These are phyloP conservation scores for Podochytrium sp. DNA, from an alignment of 192 early-diverging fungal genomes.

Conservation along the genomic window DNA sequence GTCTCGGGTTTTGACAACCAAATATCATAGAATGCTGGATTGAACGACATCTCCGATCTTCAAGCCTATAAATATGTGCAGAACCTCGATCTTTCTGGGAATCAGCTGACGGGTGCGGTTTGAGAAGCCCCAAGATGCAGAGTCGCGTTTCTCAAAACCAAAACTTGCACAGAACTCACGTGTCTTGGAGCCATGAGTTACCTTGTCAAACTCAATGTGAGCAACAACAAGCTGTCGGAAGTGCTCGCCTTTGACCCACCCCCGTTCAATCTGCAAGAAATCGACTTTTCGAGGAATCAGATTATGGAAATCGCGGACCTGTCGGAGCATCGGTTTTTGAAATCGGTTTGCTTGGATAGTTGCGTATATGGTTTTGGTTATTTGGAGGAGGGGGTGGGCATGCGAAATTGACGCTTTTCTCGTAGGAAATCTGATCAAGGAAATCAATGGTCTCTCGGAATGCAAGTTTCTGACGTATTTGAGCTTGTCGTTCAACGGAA, in stretches of 20 bases:
- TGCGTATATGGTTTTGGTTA: slow-evolving; percentile 46
- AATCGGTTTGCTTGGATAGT: slow-evolving; percentile 48
- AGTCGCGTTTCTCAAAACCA: not conserved
- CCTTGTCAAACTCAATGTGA: slow-evolving; percentile 55
- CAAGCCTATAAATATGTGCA: slow-evolving; percentile 46
- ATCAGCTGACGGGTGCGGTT: slow-evolving; percentile 44
- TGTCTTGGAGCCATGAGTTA: slow-evolving; percentile 42
- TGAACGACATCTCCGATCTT: slow-evolving; percentile 40
- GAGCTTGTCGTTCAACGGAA: slow-evolving; percentile 46
- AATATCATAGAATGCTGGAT: slow-evolving; percentile 38
- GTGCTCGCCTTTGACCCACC: slow-evolving; percentile 41
- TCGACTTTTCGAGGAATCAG: slow-evolving; percentile 57
- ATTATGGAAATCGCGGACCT: slow-evolving; percentile 48
- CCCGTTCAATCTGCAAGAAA: slow-evolving; percentile 56
- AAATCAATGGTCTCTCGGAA: slow-evolving; percentile 39
- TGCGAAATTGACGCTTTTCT: not conserved
- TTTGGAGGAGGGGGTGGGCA: slow-evolving; percentile 45
- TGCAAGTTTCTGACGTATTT: slow-evolving; percentile 52
- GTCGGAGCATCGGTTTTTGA: slow-evolving; percentile 49
- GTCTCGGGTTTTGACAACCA: not conserved
- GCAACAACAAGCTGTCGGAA: slow-evolving; percentile 51
- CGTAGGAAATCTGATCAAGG: slow-evolving; percentile 37
- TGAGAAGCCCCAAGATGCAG: not conserved
- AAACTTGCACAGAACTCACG: slow-evolving; percentile 35
- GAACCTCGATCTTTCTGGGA: slow-evolving; percentile 51